Conservation (phyloP, 352 stramenopile genomes). For the Globisporangium middletonii region DNA sequence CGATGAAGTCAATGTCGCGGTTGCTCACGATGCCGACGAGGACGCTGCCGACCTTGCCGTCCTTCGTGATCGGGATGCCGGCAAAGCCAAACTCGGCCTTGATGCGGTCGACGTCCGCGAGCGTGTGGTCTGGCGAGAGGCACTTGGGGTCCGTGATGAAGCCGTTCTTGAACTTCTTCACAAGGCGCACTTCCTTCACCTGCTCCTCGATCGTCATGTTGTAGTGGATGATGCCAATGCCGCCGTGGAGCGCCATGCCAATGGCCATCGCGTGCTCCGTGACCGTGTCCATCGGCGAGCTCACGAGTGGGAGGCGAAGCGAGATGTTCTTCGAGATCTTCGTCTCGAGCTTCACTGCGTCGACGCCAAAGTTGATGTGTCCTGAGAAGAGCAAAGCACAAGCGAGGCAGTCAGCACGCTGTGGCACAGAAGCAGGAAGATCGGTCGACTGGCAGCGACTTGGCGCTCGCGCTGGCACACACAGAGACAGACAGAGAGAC, state of each 20-base stretch:
- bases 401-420: neutral
- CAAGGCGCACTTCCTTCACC: slow-evolving; percentile 88
- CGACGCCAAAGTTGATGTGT: slow-evolving; percentile 93
- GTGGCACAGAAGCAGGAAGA: neutral
- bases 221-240: slow-evolving; percentile 99
- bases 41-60: slow-evolving; percentile 96
- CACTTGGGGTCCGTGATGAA: slow-evolving; percentile 99
- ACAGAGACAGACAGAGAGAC: neutral
- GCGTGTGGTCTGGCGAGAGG: slow-evolving; percentile 93
- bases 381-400: slow-evolving; percentile 19
- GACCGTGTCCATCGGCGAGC: slow-evolving; percentile 99
- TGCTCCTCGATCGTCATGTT: slow-evolving; percentile 99
- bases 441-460: too few relatives aligned
- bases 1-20: slow-evolving; percentile 98
- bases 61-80: slow-evolving; percentile 98
- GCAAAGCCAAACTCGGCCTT: slow-evolving; percentile 97
- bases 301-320: slow-evolving; percentile 95
- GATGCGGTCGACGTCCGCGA: slow-evolving; percentile 94
- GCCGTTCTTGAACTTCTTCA: slow-evolving; percentile 99
- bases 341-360: slow-evolving; percentile 94
- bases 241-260: slow-evolving; percentile 97
- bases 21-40: slow-evolving; percentile 99
- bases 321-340: slow-evolving; percentile 93
- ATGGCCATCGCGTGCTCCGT: slow-evolving; percentile 99
- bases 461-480: too few relatives aligned